Base-by-base conservation (phyloP, 768 basidiomycete species). In the Suillus alpinus region DNA sequence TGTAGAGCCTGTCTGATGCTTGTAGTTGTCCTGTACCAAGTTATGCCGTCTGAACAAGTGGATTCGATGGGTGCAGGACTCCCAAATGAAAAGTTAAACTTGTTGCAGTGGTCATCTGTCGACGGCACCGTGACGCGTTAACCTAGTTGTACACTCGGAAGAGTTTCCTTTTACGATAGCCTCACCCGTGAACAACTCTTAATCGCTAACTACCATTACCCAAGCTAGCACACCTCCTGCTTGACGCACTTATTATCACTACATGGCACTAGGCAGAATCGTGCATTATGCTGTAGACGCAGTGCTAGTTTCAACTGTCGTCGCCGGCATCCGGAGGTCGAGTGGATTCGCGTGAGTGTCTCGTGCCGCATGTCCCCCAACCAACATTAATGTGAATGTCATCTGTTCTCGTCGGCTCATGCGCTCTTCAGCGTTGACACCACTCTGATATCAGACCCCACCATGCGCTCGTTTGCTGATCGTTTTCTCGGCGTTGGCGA, bases 241-340 rank as follows among this genome's bases (percentile, higher is more conserved):
- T 55, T 55, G 37, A 39, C 23, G 2, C 53, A 39, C 26, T 3
- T 37, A 55, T 55, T 12, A 39, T 10, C 26, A 39, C 37, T 10
- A 39, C 66, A 87, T 87, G 80, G 77, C 92, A 37, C 69, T 73
- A 18, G 95, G 92, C 66, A 84, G 86, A 73, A 73, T 97, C 18
- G 75, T 88, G 37, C 95, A 96, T 73, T 94, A 91, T 67, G 83
- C 90, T 29, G 76, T 91, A 50, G 96, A 98, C 70, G 91, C 89
- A 14, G 83, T 92, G 56, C 80, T 98, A 37, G 66, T 98, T 40
- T 95, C 95, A 16, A 93, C 96, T 13, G 83, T 98, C 7, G 75
- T 95, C 43, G 96, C 96, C 41, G 96, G 96, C 34, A 88, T 98
- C 62, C 87, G 88, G 72, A 86, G 92, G 61, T 89, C 94, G 18